Evolutionary conservation across 352 stramenopile species (phyloP).

Genomic region (Globisporangium apiculatum): DNA sequence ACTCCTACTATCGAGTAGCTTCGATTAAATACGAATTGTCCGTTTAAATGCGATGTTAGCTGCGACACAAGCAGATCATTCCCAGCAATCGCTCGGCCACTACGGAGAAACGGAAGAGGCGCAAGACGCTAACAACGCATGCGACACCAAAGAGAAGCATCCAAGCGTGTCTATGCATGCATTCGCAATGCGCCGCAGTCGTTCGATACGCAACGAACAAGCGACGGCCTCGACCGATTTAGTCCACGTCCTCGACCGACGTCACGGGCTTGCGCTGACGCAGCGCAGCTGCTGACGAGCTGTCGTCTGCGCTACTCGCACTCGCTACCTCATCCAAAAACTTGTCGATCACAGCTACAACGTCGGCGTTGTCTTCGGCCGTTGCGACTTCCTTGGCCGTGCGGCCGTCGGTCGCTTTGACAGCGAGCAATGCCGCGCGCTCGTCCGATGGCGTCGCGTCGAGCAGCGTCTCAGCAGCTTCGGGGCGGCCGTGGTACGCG

Average conservation of each 20-base stretch:
- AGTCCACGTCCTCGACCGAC: slow-evolving; percentile 75
- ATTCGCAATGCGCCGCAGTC: too few species aligned
- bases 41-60: too few species aligned
- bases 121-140: too few species aligned
- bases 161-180: not conserved
- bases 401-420: slow-evolving; percentile 55
- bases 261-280: slow-evolving; percentile 51
- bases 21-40: too few species aligned
- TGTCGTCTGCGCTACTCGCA: not conserved
- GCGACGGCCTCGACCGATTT: slow-evolving; percentile 7
- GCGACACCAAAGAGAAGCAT: not conserved
- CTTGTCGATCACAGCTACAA: slow-evolving; percentile 50
- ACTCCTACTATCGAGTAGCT: too few species aligned
- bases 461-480: slow-evolving; percentile 60
- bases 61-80: too few species aligned
- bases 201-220: slow-evolving; percentile 4
- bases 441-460: slow-evolving; percentile 23
- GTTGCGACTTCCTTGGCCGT: slow-evolving; percentile 59
- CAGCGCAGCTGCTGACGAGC: slow-evolving; percentile 23
- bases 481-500: slow-evolving; percentile 71
- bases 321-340: slow-evolving; percentile 17
- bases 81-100: too few species aligned
- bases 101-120: too few species aligned
- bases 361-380: slow-evolving; percentile 62
- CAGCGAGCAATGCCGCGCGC: slow-evolving; percentile 29